Conservation (phyloP, 2,329 filamentous ascomycete species). For the Fusarium scirpi region DNA sequence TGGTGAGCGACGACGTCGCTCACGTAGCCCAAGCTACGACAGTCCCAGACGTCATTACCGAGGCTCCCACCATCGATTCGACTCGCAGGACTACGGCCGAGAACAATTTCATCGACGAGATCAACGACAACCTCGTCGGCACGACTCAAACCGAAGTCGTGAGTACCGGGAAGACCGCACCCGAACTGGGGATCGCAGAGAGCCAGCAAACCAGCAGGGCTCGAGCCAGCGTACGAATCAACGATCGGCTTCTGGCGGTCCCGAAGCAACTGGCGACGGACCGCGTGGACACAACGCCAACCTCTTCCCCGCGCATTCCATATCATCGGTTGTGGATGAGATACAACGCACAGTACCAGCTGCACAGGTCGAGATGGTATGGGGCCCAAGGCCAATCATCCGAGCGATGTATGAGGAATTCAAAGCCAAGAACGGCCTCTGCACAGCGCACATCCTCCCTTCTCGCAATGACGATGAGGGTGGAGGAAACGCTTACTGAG, state of each 20-base stretch:
- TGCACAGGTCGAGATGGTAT: not conserved
- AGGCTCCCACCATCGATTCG: not conserved
- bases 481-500: not conserved
- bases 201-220: not conserved
- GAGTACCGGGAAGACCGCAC: not conserved
- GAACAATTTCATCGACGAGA: not conserved
- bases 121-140: not conserved
- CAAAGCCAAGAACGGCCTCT: not conserved
- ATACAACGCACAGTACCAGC: not conserved
- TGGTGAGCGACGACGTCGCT: not conserved
- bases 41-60: not conserved
- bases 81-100: not conserved
- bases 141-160: not conserved
- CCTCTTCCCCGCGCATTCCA: not conserved
- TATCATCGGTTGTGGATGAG: not conserved
- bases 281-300: not conserved
- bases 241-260: not conserved
- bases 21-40: not conserved
- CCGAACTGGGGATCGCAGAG: not conserved
- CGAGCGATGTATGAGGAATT: not conserved
- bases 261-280: not conserved
- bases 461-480: not conserved
- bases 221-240: not conserved
- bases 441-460: not conserved
- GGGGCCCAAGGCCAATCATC: not conserved